Evolutionary conservation across 345 rosid genomes (phyloP), one percentile per base, ranked within the genome.

Genomic region (Pistacia vera): DNA sequence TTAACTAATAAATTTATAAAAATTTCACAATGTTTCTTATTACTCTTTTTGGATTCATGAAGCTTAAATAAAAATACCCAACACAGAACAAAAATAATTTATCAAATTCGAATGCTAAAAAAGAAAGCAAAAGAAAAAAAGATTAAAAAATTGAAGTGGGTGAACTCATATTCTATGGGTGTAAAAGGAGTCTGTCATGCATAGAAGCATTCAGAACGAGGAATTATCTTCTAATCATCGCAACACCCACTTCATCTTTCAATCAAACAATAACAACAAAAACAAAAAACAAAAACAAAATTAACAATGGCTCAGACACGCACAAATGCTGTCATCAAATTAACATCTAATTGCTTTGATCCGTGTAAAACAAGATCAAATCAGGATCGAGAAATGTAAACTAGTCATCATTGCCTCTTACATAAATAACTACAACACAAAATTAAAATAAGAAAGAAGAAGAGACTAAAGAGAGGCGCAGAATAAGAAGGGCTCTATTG

Each of bases 261-360:
- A 65, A 38, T 63, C 51, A 2, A 16, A 65, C 20, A 59, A 13
- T 18, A 8, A 60, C 3, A 7, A 10, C 22, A 16, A 10, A n/a
- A 72, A 0, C 33, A 6, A 16, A 10, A n/a, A 72, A 0, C 33
- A 6, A 1, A n/a, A 16, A 3, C 11, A 1, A 6, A 12, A 3
- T 4, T 13, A 28, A 18, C 1, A 8, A 48, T 22, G 86, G 82
- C 89, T 86, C 89, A 86, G 89, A 83, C 85, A 86, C 85, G 89
- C 89, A 86, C 71, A 86, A 86, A 84, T 41, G 64, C 86, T 11
- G 85, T 86, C 87, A 83, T 84, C 89, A 86, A 56, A 57, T 51
- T 22, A 66, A 41, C 11, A 11, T 14, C 25, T 7, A 8, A 4
- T 61, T 69, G 62, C 22, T 70, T 74, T 54, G 62, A 81, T 76